phyloP scores from a whole-genome alignment of 305 asterid genomes.

The Rubia balearica region DNA sequence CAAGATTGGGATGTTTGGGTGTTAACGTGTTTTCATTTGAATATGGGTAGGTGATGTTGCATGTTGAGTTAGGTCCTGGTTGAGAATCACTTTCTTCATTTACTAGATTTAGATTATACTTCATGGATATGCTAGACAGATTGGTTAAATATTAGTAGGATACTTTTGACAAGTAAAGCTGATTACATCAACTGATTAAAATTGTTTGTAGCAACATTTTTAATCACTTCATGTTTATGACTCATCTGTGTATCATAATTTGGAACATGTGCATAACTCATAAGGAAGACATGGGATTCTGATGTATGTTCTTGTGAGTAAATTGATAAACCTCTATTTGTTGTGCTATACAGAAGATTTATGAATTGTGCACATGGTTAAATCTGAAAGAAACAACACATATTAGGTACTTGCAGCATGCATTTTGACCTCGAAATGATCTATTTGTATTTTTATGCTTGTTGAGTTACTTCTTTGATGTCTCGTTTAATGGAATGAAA shows the following conservation, averaged over 20 bases:
- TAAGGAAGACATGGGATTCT: too few relatives aligned
- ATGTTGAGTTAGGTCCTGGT: neutral
- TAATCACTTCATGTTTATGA: too few relatives aligned
- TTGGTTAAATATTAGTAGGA: neutral
- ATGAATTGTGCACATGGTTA: neutral
- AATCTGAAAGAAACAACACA: neutral
- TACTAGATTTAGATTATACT: too few relatives aligned
- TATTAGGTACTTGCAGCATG: neutral
- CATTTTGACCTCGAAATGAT: neutral
- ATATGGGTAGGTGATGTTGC: neutral
- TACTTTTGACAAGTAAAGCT: neutral
- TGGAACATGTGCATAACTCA: too few relatives aligned
- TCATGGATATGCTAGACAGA: neutral
- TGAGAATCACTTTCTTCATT: neutral
- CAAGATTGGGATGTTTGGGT: neutral
- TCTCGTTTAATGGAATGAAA: too few relatives aligned
- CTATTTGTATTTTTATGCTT: neutral
- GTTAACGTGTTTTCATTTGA: neutral
- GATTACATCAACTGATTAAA: neutral
- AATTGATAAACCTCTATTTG: too few relatives aligned
- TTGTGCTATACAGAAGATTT: neutral
- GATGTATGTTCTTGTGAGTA: too few relatives aligned
- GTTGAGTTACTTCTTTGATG: too few relatives aligned
- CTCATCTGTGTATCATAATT: too few relatives aligned
- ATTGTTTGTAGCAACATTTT: neutral